Evolutionary conservation across 306 rosid species (phyloP).

Genomic region (Clitoria ternatea): DNA sequence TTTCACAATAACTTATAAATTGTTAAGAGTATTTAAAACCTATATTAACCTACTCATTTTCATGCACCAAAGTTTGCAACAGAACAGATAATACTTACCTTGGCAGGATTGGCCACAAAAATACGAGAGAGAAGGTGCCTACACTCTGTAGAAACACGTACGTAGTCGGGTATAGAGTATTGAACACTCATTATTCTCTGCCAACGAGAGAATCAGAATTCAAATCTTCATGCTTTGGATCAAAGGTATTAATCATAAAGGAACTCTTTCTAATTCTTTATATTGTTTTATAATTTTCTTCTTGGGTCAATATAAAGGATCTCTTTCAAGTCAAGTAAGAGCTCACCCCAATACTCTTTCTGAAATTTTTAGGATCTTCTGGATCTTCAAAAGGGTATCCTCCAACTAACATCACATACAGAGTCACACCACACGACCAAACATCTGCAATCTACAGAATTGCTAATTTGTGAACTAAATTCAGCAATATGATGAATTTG

Average conservation of each 20-base stretch:
- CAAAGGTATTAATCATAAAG: background rate
- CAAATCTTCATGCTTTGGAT: slow-evolving; percentile 9
- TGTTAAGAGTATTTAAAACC: no score
- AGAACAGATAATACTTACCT: slow-evolving; percentile 33
- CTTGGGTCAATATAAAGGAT: no score
- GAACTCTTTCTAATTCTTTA: background rate
- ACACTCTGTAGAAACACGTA: slow-evolving; percentile 68
- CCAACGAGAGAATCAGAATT: slow-evolving; percentile 22
- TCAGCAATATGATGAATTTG: background rate
- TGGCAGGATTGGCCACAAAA: slow-evolving; percentile 77
- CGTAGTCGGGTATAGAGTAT: slow-evolving; percentile 79
- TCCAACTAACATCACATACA: slow-evolving; percentile 90
- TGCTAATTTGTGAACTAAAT: slow-evolving; percentile 18
- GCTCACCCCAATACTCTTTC: slow-evolving; percentile 63
- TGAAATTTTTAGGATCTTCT: slow-evolving; percentile 72
- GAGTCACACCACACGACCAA: slow-evolving; percentile 97
- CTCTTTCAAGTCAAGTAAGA: slow-evolving; percentile 2
- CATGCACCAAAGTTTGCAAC: no score
- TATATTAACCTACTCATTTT: no score
- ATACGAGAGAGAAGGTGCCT: slow-evolving; percentile 62
- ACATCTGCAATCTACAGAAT: slow-evolving; percentile 77
- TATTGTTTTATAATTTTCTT: no score
- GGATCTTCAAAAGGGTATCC: slow-evolving; percentile 96
- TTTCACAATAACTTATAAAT: no score
- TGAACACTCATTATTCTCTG: slow-evolving; percentile 84